Base-by-base conservation (phyloP, 352 stramenopile species). In the Globisporangium viniferum region DNA sequence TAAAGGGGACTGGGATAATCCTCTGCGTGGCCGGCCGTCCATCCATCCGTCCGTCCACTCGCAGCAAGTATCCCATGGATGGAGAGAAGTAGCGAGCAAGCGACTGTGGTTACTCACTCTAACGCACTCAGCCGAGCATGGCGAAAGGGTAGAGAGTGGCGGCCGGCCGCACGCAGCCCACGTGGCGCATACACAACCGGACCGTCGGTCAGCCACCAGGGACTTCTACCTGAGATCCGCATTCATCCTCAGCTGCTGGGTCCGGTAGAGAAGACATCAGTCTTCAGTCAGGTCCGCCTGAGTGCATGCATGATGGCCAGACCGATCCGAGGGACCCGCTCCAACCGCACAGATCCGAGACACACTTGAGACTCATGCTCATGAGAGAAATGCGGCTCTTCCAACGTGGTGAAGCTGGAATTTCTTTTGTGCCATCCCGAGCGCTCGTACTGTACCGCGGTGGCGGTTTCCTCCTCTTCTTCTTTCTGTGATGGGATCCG, bases 341-440 rank as follows among this genome's bases (percentile, higher is more conserved):
- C 44, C 18, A n/a, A 22, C 24, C 24, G 24, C 18, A 49, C 18
- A 49, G 20, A 49, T 49, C 18, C 27, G 27, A 59, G 54, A 12
- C 24, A 9, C 22, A 29, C 46, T 54, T 20, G 46, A 54, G 10
- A n/a, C 5, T 2, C 41, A 48, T 48, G 24, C 46, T 54, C 46
- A n/a, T 48, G 35, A 9, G 9, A n/a, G n/a, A 24, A 9, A n/a
- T 12, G 39, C 24, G 59, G 46, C 33, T 33, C 14, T 56, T 39
- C 35, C 27, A 27, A 22, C 7, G 15, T 24, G 31, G 15, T 22
- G 58, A 27, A 20, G 59, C 24, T 27, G 18, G 59, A 68, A 68
- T 68, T 68, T 68, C 63, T 62, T 68, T 68, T 68, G 63, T 68
- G 63, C 27, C 63, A 68, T 61, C 62, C 53, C 24, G 2, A 2